These are phyloP conservation scores for Pinus taeda DNA, from an alignment of 75 land plant species.

Conservation along the genomic window DNA sequence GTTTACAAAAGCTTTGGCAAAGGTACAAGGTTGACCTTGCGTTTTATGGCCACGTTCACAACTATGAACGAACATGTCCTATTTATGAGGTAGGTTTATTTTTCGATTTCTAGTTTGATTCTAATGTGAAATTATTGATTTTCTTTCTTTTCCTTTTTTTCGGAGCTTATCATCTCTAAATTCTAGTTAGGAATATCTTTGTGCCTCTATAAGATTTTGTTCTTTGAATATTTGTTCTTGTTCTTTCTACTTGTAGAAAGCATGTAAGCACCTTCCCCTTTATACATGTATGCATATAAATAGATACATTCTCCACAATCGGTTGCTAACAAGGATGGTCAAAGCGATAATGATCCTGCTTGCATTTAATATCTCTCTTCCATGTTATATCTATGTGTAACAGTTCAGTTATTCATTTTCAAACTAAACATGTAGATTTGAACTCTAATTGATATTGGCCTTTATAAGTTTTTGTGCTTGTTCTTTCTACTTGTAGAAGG, in stretches of 20 bases:
- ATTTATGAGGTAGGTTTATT: conserved; percentile 67
- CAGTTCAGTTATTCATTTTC: no score
- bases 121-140: not conserved
- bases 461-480: not conserved
- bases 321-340: no score
- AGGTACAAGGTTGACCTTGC: conserved; percentile 96
- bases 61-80: conserved; percentile 93
- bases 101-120: not conserved
- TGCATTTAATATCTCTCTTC: no score
- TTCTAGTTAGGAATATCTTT: not conserved
- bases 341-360: no score
- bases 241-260: no score
- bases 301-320: no score
- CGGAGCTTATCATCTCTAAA: not conserved
- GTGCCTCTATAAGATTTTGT: not conserved
- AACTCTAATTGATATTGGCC: not conserved
- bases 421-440: no score
- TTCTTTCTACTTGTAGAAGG: no score
- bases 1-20: conserved; percentile 88
- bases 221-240: not conserved
- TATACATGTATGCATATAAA: no score
- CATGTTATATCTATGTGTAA: no score
- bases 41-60: conserved; percentile 91
- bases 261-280: no score
- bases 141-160: not conserved